Conservation (phyloP, 768 basidiomycete genomes). For the Crepidotus variabilis region DNA sequence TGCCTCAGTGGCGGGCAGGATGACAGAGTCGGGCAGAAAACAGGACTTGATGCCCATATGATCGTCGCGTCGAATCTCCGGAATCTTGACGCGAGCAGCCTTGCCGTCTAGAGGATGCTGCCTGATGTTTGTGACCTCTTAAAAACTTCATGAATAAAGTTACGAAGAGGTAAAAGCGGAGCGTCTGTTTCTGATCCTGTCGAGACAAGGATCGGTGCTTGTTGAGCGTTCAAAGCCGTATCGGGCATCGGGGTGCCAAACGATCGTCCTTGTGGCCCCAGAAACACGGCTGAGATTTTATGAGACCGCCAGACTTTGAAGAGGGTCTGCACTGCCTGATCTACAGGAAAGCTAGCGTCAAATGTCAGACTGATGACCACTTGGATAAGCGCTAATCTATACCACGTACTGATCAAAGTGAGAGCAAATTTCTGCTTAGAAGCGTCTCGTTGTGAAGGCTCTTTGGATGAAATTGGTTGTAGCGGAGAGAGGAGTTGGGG, state of each 20-base stretch:
- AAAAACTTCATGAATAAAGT: slow-evolving; percentile 87
- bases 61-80: slow-evolving; percentile 55
- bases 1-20: slow-evolving; percentile 39
- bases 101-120: slow-evolving; percentile 78
- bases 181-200: slow-evolving; percentile 22
- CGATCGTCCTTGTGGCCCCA: slow-evolving; percentile 12
- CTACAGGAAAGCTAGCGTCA: slow-evolving; percentile 40
- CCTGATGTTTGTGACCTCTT: slow-evolving; percentile 83
- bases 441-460: slow-evolving; percentile 27
- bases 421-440: slow-evolving; percentile 65
- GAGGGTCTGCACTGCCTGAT: slow-evolving; percentile 75
- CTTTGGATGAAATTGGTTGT: slow-evolving; percentile 27
- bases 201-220: slow-evolving; percentile 9
- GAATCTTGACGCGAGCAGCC: slow-evolving; percentile 69
- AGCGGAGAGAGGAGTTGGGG: slow-evolving; percentile 19
- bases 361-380: slow-evolving; percentile 5
- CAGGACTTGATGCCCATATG: slow-evolving; percentile 38
- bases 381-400: not conserved
- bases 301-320: slow-evolving; percentile 80
- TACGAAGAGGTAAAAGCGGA: slow-evolving; percentile 57
- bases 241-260: slow-evolving; percentile 15
- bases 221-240: slow-evolving; percentile 1
- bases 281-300: slow-evolving; percentile 59
- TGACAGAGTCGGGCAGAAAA: slow-evolving; percentile 37
- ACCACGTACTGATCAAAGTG: slow-evolving; percentile 64